phyloP scores from a whole-genome alignment of 805 yeast genomes.

The Saccharomycopsis malanga region DNA sequence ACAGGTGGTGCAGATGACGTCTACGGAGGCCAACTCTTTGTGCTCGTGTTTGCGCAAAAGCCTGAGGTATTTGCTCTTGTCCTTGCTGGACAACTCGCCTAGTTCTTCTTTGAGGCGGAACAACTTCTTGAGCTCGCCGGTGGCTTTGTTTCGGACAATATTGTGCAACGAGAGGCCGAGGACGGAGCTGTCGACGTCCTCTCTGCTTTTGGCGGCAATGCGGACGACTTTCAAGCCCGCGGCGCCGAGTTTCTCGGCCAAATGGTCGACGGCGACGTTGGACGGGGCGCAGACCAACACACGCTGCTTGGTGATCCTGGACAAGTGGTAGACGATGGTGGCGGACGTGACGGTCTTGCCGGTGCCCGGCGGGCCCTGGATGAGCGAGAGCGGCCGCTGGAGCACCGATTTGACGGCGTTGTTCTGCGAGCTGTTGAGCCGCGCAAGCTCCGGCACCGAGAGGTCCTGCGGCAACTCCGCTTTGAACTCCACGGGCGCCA shows the following conservation, averaged over 20 bases:
- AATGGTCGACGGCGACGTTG: slow-evolving; percentile 89
- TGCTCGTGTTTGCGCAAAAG: slow-evolving; percentile 43
- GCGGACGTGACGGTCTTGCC: slow-evolving; percentile 95
- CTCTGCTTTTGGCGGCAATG: slow-evolving; percentile 68
- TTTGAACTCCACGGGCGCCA: slow-evolving; percentile 29
- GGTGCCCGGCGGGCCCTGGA: slow-evolving; percentile 96
- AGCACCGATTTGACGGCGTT: slow-evolving; percentile 68
- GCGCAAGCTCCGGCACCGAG: slow-evolving; percentile 60
- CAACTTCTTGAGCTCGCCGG: slow-evolving; percentile 53
- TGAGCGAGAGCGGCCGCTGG: slow-evolving; percentile 65
- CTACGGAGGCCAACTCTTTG: slow-evolving; percentile 46
- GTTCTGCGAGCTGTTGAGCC: slow-evolving; percentile 70
- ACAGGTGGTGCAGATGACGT: slow-evolving; percentile 86
- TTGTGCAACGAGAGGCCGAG: slow-evolving; percentile 51
- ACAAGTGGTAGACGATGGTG: slow-evolving; percentile 71
- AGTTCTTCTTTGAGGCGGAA: slow-evolving; percentile 50
- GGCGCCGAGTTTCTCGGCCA: slow-evolving; percentile 63
- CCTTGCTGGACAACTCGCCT: slow-evolving; percentile 60
- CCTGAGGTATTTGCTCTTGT: slow-evolving; percentile 39
- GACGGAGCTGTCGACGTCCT: slow-evolving; percentile 67
- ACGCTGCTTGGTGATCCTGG: slow-evolving; percentile 51
- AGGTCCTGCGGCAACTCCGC: slow-evolving; percentile 53
- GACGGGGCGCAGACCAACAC: slow-evolving; percentile 93
- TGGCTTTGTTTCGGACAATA: slow-evolving; percentile 40
- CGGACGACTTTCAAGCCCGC: slow-evolving; percentile 75